Conservation (phyloP, 441 rosid genomes). For the Erodium chrysanthum region DNA sequence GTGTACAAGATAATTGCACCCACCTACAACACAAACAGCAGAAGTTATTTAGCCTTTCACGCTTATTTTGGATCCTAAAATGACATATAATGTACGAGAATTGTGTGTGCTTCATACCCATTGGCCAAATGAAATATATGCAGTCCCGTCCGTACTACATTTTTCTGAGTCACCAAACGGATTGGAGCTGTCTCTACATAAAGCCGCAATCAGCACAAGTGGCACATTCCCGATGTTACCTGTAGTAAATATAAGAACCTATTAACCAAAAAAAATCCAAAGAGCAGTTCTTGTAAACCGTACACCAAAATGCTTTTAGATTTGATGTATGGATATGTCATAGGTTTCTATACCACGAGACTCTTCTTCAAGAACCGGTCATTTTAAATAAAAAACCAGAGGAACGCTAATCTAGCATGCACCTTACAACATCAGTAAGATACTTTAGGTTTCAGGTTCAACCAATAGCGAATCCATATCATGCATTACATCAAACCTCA, state of each 20-base stretch:
- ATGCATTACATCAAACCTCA: neutral
- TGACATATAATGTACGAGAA: neutral
- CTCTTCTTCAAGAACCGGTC: neutral
- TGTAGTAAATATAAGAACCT: slow-evolving; percentile 26
- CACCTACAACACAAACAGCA: slow-evolving; percentile 45
- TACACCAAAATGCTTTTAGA: neutral
- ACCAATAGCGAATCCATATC: neutral
- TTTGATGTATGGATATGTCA: neutral
- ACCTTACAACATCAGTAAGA: neutral
- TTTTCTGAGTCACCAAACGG: slow-evolving; percentile 78
- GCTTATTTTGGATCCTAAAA: neutral
- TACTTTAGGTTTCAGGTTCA: neutral
- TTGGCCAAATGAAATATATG: slow-evolving; percentile 93
- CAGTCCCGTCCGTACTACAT: slow-evolving; percentile 81
- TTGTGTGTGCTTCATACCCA: slow-evolving; percentile 40
- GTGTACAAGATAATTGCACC: slow-evolving; percentile 95
- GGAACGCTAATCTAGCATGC: neutral
- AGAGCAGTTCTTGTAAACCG: neutral
- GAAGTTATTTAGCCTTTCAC: slow-evolving; percentile 6
- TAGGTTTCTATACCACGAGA: neutral
- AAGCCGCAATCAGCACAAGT: slow-evolving; percentile 81
- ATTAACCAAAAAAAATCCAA: neutral
- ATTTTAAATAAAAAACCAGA: neutral
- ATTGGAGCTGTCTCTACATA: slow-evolving; percentile 68
- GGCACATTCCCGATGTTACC: slow-evolving; percentile 98